Base-by-base conservation (phyloP, 345 rosid species). In the Populus tremula region DNA sequence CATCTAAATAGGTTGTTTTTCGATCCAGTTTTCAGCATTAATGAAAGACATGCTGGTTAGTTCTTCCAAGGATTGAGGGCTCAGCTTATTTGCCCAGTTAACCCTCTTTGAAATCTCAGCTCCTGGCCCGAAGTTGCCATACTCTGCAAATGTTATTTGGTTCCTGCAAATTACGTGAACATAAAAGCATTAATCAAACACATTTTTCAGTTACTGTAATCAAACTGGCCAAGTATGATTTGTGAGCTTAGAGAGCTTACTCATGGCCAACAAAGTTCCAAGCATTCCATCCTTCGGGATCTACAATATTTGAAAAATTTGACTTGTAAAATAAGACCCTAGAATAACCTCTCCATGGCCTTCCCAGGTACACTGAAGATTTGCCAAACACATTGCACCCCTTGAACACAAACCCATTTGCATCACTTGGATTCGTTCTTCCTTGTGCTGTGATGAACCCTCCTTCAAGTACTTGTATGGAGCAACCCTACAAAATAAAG, bases 371-470 rank as follows among this genome's bases (percentile, higher is more conserved):
- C 11, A 88, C n/a, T 11, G 75, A 25, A 5, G 91, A 91, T 18
- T 0, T 61, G 2, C 93, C 95, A 47, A 38, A 45, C 2, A 91
- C 85, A 4, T 35, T 54, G 79, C 92, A 88, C 33, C 71, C 39
- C 81, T 83, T 89, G 87, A 91, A 91, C 47, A 91, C 88, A 72
- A 91, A 89, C 53, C 91, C 92, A 21, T 74, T 82, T 11, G 82
- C 5, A 5, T 88, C 93, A 3, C 35, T 25, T 20, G 85, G 84
- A 33, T 54, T 68, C 0, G 10, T 33, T 80, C 96, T 86, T 73
- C 87, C 90, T 35, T 91, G 93, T 21, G 91, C 93, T 74, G 93
- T 86, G 27, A 90, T 85, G 73, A n/a, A 88, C 5, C 96, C 96
- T 2, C 67, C 72, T 38, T 92, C 94, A 21, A 88, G 61, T 47